These are phyloP conservation scores for Prosopis cineraria DNA, from an alignment of 306 rosid species.

Conservation along the genomic window DNA sequence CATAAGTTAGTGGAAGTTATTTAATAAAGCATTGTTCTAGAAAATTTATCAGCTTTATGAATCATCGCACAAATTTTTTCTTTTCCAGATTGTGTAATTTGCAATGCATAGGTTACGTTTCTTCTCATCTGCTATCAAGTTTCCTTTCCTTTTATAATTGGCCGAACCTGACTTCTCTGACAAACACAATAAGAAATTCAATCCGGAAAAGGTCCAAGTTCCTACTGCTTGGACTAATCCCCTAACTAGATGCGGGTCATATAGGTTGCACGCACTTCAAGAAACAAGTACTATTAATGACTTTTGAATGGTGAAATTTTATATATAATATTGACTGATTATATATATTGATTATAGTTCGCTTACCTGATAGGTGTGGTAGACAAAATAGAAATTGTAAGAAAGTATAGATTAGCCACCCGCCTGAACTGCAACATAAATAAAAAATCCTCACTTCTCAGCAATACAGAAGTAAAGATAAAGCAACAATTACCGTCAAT, in stretches of 20 bases:
- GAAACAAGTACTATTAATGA: background rate
- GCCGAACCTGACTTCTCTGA: background rate
- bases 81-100: background rate
- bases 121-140: background rate
- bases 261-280: too few relatives aligned
- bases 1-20: background rate
- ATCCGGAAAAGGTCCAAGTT: background rate
- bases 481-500: conserved; percentile 28
- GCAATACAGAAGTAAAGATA: conserved; percentile 38
- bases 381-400: conserved; percentile 89
- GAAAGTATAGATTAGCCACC: conserved; percentile 98
- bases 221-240: background rate
- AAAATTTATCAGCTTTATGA: background rate
- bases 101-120: background rate
- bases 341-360: background rate
- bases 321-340: background rate
- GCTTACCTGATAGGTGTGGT: conserved; percentile 87
- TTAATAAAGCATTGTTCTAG: background rate
- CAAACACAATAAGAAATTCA: background rate
- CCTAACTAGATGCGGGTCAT: background rate
- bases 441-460: conserved; percentile 54
- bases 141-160: background rate
- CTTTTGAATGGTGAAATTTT: background rate
- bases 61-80: background rate
- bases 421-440: conserved; percentile 90